Conservation (phyloP, 495 filamentous ascomycete species). For the Trichocladium antarcticum region DNA sequence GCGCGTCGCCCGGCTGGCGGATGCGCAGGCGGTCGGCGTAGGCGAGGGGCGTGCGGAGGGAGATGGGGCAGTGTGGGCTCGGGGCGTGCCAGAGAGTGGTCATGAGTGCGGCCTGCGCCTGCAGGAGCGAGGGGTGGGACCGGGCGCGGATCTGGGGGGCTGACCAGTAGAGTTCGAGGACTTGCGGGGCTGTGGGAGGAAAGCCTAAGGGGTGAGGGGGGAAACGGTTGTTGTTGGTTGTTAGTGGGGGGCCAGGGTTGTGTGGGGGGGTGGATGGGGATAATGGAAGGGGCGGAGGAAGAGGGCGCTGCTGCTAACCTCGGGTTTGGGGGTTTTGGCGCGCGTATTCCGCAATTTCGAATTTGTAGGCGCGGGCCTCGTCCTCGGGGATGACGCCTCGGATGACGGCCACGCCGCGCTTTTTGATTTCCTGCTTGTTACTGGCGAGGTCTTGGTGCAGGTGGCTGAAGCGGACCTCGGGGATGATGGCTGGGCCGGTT, state of each 20-base stretch:
- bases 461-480: slow-evolving; percentile 47
- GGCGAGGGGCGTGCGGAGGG: slow-evolving; percentile 47
- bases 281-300: slow-evolving; percentile 5
- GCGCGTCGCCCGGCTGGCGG: slow-evolving; percentile 57
- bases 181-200: slow-evolving; percentile 49
- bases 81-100: slow-evolving; percentile 57
- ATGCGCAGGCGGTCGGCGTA: slow-evolving; percentile 83
- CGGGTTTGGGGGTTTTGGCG: slow-evolving; percentile 47
- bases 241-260: background rate
- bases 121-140: slow-evolving; percentile 57
- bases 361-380: slow-evolving; percentile 48
- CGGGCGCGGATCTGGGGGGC: slow-evolving; percentile 63
- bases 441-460: slow-evolving; percentile 39
- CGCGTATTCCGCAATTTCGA: slow-evolving; percentile 49
- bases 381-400: slow-evolving; percentile 49
- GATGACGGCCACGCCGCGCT: slow-evolving; percentile 53
- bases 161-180: slow-evolving; percentile 88
- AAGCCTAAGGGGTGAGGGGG: slow-evolving; percentile 34
- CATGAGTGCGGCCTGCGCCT: slow-evolving; percentile 61
- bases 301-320: slow-evolving; percentile 22
- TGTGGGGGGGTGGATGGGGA: slow-evolving; percentile 11
- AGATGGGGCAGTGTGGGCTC: slow-evolving; percentile 50
- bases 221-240: background rate
- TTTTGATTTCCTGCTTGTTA: slow-evolving; percentile 40
- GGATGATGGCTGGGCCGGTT: slow-evolving; percentile 39